Evolutionary conservation across 169 alveolate genomes (phyloP).

Genomic region (Blepharisma undulans): DNA sequence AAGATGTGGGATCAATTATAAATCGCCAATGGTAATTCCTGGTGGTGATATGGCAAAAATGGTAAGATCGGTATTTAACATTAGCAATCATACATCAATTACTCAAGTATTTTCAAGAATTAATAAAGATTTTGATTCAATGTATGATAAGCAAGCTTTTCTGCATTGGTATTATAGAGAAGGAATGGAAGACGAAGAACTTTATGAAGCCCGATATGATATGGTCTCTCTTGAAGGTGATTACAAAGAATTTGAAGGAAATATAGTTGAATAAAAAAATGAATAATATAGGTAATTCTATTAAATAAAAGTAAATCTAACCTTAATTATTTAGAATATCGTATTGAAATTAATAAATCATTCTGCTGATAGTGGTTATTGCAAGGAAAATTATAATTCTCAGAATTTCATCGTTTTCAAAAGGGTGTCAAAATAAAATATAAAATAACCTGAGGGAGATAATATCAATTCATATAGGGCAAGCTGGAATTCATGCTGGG

Average conservation of each 20-base stretch:
- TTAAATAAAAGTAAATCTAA: too few species aligned
- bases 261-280: conserved; percentile 37
- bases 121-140: conserved; percentile 97
- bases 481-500: conserved; percentile 99
- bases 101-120: conserved; percentile 98
- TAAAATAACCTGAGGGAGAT: conserved; percentile 94
- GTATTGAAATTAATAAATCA: too few species aligned
- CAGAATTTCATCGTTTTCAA: neutral
- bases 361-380: too few species aligned
- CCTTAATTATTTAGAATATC: too few species aligned
- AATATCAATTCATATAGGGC: conserved; percentile 98
- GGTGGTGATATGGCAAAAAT: conserved; percentile 99
- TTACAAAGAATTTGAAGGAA: conserved; percentile 96
- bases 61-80: conserved; percentile 98
- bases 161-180: conserved; percentile 99
- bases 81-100: conserved; percentile 97
- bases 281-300: too few species aligned
- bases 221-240: conserved; percentile 97
- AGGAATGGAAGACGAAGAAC: conserved; percentile 99
- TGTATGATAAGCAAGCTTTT: conserved; percentile 98
- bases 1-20: conserved; percentile 98
- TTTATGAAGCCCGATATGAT: conserved; percentile 98
- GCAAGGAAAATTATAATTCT: neutral
- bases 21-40: conserved; percentile 99
- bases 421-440: too few species aligned